Evolutionary conservation across 2,329 filamentous ascomycete genomes (phyloP).

Genomic region (Cercospora sojina): DNA sequence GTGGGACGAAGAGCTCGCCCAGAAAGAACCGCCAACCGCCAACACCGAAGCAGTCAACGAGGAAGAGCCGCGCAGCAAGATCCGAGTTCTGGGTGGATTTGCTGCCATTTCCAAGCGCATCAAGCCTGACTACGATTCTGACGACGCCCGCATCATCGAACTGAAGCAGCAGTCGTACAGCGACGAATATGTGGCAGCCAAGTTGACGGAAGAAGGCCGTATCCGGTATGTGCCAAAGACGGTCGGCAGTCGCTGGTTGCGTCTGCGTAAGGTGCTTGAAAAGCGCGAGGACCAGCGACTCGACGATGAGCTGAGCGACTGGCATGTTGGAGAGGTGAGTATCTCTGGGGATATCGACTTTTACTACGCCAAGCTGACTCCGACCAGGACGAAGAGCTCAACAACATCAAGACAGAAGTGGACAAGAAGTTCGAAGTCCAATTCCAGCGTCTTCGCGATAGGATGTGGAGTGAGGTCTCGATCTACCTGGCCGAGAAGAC

Average conservation of each 20-base stretch:
- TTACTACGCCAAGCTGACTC: constrained; percentile 10
- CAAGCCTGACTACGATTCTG: constrained; percentile 46
- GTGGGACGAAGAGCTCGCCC: constrained; percentile 22
- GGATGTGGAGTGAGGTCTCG: constrained; percentile 44
- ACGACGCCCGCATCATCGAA: constrained; percentile 48
- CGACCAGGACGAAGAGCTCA: constrained; percentile 47
- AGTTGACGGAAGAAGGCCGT: constrained; percentile 45
- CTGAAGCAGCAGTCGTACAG: constrained; percentile 46
- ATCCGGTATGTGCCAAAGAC: constrained; percentile 49
- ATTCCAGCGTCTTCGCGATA: constrained; percentile 43
- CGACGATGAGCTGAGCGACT: constrained; percentile 50
- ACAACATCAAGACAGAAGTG: constrained; percentile 43
- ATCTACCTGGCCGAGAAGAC: constrained; percentile 43
- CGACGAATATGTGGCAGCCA: constrained; percentile 47
- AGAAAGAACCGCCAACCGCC: constrained; percentile 23
- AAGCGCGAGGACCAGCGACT: constrained; percentile 48
- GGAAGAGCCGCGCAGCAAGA: constrained; percentile 6
- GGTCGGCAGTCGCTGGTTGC: constrained; percentile 49
- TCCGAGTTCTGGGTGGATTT: constrained; percentile 42
- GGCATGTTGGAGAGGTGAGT: constrained; percentile 51
- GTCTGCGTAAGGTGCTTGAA: constrained; percentile 46
- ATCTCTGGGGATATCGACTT: not conserved
- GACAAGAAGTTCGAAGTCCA: constrained; percentile 46
- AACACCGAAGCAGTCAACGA: constrained; percentile 12
- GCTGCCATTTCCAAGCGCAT: constrained; percentile 47